Percentiles rank a stretch among this genome's conserved stretches.
phyloP scores from a whole-genome alignment of 2,329 filamentous ascomycete species.

The Microdochium bolleyi region DNA sequence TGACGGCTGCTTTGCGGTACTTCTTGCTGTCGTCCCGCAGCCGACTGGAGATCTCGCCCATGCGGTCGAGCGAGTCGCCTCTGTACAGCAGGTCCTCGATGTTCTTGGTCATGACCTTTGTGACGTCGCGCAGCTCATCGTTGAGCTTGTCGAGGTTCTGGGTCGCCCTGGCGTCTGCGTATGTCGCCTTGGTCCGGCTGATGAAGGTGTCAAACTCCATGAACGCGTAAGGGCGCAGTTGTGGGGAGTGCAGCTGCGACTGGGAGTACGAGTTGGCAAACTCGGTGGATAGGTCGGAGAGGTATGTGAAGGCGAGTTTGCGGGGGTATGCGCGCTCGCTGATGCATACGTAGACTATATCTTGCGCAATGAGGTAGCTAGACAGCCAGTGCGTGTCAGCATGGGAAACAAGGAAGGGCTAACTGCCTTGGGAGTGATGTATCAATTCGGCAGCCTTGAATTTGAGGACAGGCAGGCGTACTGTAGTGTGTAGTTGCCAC shows the following conservation, averaged over 20 bases:
- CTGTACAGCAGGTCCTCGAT: conserved; percentile 96
- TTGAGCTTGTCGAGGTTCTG: conserved; percentile 94
- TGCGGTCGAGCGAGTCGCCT: conserved; percentile 88
- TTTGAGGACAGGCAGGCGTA: conserved; percentile 32
- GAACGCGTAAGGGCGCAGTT: conserved; percentile 86
- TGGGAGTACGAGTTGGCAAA: conserved; percentile 80
- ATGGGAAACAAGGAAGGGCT: neutral
- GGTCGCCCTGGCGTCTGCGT: conserved; percentile 83
- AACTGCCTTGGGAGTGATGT: neutral
- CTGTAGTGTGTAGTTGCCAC: conserved; percentile 76
- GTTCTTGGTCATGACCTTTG: conserved; percentile 99
- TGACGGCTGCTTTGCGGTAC: conserved; percentile 84
- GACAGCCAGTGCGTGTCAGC: neutral
- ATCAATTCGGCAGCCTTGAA: neutral
- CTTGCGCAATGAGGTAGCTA: conserved; percentile 77
- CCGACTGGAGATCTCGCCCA: conserved; percentile 88
- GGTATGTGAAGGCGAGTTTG: conserved; percentile 97
- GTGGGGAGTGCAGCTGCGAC: conserved; percentile 63
- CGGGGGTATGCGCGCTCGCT: conserved; percentile 91
- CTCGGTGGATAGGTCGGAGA: conserved; percentile 83
- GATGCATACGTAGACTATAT: conserved; percentile 88
- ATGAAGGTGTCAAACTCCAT: conserved; percentile 99
- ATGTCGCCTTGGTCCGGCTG: conserved; percentile 82
- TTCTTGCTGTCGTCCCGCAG: conserved; percentile 90
- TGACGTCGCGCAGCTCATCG: conserved; percentile 94